Conservation (phyloP, 257 asterid genomes). For the Solanum medicagineum region DNA sequence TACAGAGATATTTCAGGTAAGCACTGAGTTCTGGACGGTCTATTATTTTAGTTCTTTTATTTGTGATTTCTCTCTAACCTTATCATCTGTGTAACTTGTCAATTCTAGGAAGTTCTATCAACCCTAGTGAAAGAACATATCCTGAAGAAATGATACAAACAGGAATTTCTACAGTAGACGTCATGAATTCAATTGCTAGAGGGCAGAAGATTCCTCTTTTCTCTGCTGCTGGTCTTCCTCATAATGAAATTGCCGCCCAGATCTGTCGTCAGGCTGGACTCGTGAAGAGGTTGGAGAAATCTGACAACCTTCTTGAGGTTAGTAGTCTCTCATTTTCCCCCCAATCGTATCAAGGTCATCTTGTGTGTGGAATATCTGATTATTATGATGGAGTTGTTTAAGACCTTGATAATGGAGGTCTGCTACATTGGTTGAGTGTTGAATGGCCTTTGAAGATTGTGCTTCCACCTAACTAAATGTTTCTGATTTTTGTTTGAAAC, state of each 20-base stretch:
- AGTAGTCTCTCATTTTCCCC: not conserved
- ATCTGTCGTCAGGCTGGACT: slow-evolving; percentile 99
- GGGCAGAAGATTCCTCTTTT: slow-evolving; percentile 98
- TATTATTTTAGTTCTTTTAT: not conserved
- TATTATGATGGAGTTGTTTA: not conserved
- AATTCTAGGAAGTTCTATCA: slow-evolving; percentile 84
- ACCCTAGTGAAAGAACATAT: slow-evolving; percentile 98
- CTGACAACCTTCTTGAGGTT: slow-evolving; percentile 85
- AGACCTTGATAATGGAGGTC: not conserved
- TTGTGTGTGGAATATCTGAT: not conserved
- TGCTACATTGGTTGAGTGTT: not conserved
- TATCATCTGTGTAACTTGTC: not conserved
- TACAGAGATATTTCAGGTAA: slow-evolving; percentile 95
- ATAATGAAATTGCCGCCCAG: slow-evolving; percentile 98
- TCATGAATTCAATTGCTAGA: slow-evolving; percentile 96
- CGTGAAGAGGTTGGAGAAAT: slow-evolving; percentile 84
- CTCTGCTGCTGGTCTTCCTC: slow-evolving; percentile 99
- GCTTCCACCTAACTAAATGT: not conserved
- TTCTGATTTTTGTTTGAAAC: not conserved
- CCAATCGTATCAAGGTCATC: not conserved
- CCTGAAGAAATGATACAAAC: slow-evolving; percentile 99
- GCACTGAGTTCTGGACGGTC: slow-evolving; percentile 8
- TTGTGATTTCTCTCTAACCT: not conserved
- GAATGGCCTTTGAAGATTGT: not conserved
- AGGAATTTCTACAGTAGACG: slow-evolving; percentile 95